Base-by-base conservation (phyloP, 2,329 filamentous ascomycete species). In the Calonectria fujianensis region DNA sequence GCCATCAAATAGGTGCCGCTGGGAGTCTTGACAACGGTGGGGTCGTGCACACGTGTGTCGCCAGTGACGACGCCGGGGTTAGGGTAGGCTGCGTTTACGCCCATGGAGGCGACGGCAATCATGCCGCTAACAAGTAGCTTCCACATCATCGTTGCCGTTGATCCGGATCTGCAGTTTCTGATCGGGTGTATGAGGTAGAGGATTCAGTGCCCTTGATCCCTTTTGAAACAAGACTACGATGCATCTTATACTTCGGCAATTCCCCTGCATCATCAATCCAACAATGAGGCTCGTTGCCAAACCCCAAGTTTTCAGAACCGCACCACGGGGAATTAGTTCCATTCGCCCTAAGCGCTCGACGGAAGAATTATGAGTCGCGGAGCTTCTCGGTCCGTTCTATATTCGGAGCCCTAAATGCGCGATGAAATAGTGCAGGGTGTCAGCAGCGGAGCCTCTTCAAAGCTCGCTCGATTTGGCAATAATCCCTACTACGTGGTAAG, bases 101-200 rank as follows among this genome's bases (percentile, higher is more conserved):
- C 51, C 27, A 69, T 2, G 11, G 66, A 45, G 6, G 35, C 31
- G 39, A 48, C 66, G 39, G 51, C 66, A 69, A 69, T 54, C 52
- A 69, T 69, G 66, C 66, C 39, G 52, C 52, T 48, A 18, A 69
- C 51, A 67, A 67, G 64, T 52, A 67, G 64, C 52, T 67, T 67
- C 64, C 64, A 67, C 64, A 67, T 67, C 48, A 32, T 52, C 29
- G 64, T 14, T 52, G 52, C 20, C 20, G 35, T 37, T 27, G 31
- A 51, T 39, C 20, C 31, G 16, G 24, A 67, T 67, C 64, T 67
- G 64, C 64, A 50, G 31, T 61, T 24, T 16, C 14, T 18, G 54
- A 27, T 39, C 32, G n/a, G 57, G 24, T 61, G n/a, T 18, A 29
- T 29, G n/a, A 41, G 35, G 41, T 61, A 14, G 24, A 61, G 57